Base-by-base conservation (phyloP, 208 protist genomes). In the Crithidia bombi region DNA sequence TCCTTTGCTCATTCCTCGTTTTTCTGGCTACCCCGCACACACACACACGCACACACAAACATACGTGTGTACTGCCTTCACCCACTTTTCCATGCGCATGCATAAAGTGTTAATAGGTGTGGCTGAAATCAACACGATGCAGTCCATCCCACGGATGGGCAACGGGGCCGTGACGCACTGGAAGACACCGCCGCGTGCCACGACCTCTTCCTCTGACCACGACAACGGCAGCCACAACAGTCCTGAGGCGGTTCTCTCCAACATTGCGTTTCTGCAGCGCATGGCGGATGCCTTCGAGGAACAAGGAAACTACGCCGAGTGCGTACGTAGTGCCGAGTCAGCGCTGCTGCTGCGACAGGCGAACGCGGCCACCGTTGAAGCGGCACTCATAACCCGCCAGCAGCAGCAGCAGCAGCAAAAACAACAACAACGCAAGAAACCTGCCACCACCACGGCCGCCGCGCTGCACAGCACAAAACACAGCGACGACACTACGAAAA, bases 231-330 rank as follows among this genome's bases (percentile, higher is more conserved):
- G 15, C 41, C 21, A 1, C 57, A 69, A 19, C 56, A 51, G 47
- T 9, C 61, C 38, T 19, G 75, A 68, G 19, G 68, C 65, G 30
- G 2, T 70, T 7, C 54, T 76, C 3, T 76, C 63, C 11, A 82
- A 85, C 10, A 52, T 92, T 15, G 73, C 71, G 38, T 96, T 96
- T 65, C 65, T 96, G 1, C 55, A 86, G 19, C 67, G 82, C 26
- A 87, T 93, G 79, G 56, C 83, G 14, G 41, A 64, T 9, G 69
- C 71, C 38, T 84, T 96, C 17, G 85, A 89, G 44, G 59, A 83
- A 19, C 78, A 93, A 19, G 87, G 85, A 7, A 96, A 96, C 71
- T 56, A 82, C 39, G 61, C 77, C 6, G 91, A 96, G 69, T 87
- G 81, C 43, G 69, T 94, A 23, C 90, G 91, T 57, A 88, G 89